A percentile compares a stretch with the other conserved stretches of the same genome.
phyloP scores from a whole-genome alignment of 2,329 filamentous ascomycete species.

The Blastomyces emzantsi region DNA sequence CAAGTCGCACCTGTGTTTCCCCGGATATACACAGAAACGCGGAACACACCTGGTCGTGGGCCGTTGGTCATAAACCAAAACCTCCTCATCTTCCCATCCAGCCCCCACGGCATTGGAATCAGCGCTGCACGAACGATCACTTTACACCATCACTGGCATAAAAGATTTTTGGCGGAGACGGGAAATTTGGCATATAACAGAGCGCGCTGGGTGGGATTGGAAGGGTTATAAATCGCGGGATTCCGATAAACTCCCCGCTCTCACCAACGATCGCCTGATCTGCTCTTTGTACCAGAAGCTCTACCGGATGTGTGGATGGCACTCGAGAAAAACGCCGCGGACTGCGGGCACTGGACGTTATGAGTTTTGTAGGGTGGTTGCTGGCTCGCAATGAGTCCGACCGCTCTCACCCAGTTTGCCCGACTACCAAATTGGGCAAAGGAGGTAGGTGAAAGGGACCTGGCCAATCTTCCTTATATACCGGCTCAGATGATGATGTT shows the following conservation, averaged over 20 bases:
- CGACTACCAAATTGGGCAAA: constrained; percentile 3
- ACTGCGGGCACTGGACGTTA: constrained; percentile 9
- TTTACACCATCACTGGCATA: not conserved
- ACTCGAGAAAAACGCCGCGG: constrained; percentile 3
- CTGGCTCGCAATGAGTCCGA: constrained; percentile 4
- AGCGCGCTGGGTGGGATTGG: not conserved
- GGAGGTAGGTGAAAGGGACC: constrained; percentile 8
- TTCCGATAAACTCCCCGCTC: not conserved
- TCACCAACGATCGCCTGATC: not conserved
- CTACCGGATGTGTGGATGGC: constrained; percentile 12
- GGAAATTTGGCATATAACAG: not conserved
- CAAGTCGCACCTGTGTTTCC: constrained; percentile 4
- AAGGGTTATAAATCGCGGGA: not conserved
- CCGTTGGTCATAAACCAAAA: not conserved
- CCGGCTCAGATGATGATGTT: not conserved
- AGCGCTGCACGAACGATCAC: not conserved
- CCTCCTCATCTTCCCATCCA: not conserved
- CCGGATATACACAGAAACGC: not conserved
- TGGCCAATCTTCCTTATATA: not conserved
- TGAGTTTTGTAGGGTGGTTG: constrained; percentile 11
- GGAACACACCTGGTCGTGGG: not conserved
- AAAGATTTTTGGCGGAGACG: not conserved
- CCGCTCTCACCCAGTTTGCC: not conserved
- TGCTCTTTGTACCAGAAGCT: not conserved
- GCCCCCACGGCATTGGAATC: not conserved